Evolutionary conservation across 2,329 filamentous ascomycete species (phyloP), one percentile per base, ranked within the genome.

Genomic region (Cercospora sp.): DNA sequence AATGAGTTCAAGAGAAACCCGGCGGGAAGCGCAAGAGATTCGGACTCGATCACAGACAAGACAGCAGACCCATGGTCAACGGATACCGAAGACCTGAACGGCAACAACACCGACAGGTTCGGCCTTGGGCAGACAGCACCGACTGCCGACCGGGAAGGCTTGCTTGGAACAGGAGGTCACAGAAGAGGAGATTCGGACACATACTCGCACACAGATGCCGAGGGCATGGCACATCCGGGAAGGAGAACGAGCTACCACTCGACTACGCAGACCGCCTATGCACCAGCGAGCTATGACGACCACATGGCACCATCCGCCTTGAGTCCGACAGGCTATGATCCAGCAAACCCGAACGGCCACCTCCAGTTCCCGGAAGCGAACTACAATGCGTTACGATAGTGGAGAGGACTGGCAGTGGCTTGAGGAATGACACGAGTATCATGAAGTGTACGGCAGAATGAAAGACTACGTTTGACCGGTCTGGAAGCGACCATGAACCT

Each of bases 21-120:
- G 80, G 23, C 65, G 64, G 55, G 64, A 61, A 30, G 68, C 69
- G 30, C 75, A 30, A 62, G 72, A 55, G 72, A 66, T 9, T 55
- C 48, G 16, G 66, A 70, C 45, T 33, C 53, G n/a, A 57, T 64
- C 48, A 59, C 63, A n/a, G 81, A 83, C 65, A 81, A 82, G 36
- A 80, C 78, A 28, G 81, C 77, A 68, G 84, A 81, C 76, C 77
- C 80, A 16, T 82, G 82, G 82, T 80, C 78, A 33, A 77, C 80
- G 39, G 80, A 82, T 64, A 80, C 80, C 60, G 77, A 79, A 51
- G 75, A 80, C 72, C 64, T 80, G 58, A 65, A 68, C 53, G 67
- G 60, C 30, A 55, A 60, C 66, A 53, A 64, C 20, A 68, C 51
- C 18, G 67, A 70, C 23, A 67, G 67, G 10, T 64, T 69, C 9